A percentile compares a stretch with the other conserved stretches of the same genome.
These are phyloP conservation scores for Penicillium paneum DNA, from an alignment of 2,329 filamentous ascomycete genomes.

Conservation along the genomic window DNA sequence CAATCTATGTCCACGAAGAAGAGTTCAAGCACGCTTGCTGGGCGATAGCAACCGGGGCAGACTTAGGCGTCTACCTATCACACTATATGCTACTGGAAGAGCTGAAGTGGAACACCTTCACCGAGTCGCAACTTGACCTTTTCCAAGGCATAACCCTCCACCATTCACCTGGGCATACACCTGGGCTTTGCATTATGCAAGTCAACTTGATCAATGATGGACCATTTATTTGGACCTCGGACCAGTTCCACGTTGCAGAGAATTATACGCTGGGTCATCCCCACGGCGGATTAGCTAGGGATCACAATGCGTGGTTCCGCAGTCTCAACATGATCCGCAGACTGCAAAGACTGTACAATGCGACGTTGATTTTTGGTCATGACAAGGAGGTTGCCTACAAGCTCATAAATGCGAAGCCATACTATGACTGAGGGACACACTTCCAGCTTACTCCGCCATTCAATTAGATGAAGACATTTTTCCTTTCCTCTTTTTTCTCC, in stretches of 20 bases:
- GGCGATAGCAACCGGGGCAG: conserved; percentile 43
- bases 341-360: conserved; percentile 32
- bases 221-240: conserved; percentile 43
- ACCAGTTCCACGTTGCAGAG: conserved; percentile 42
- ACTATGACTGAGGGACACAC: neutral
- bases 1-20: conserved; percentile 49
- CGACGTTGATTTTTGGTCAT: conserved; percentile 34
- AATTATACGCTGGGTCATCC: conserved; percentile 37
- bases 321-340: conserved; percentile 29
- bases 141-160: conserved; percentile 41
- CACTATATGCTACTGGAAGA: conserved; percentile 36
- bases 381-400: conserved; percentile 12
- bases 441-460: neutral
- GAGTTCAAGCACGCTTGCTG: conserved; percentile 49
- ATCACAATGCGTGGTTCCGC: conserved; percentile 39
- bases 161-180: conserved; percentile 39
- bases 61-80: conserved; percentile 40
- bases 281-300: conserved; percentile 38
- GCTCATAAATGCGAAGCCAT: neutral
- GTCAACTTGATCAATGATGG: conserved; percentile 37
- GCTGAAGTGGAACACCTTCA: conserved; percentile 46
- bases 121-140: conserved; percentile 39
- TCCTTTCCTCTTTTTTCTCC: no score
- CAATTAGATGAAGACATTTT: neutral
- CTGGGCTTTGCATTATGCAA: conserved; percentile 37